phyloP scores from a whole-genome alignment of 257 asterid genomes.

The Ajuga chamaepitys region DNA sequence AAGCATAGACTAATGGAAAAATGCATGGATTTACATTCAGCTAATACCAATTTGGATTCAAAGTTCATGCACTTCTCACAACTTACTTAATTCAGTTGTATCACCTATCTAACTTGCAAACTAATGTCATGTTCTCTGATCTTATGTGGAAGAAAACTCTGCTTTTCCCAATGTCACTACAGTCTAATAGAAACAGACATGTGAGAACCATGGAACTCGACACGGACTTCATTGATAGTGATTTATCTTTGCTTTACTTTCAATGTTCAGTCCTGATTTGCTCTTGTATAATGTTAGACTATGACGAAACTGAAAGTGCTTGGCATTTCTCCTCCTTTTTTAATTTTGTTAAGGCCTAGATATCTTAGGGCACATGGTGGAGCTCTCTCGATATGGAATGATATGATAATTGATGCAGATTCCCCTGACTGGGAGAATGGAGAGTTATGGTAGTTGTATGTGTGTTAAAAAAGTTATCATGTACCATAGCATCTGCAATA shows the following conservation, averaged over 20 bases:
- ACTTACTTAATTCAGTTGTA: too few species aligned
- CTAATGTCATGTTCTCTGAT: background rate
- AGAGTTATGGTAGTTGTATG: background rate
- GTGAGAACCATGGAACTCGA: background rate
- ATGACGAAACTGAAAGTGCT: background rate
- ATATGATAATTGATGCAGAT: background rate
- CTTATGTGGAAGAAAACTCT: background rate
- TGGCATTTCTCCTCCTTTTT: too few species aligned
- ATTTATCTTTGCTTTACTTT: background rate
- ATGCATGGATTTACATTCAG: too few species aligned
- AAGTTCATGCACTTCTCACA: too few species aligned
- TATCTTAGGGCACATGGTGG: background rate
- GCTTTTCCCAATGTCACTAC: background rate
- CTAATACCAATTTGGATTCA: too few species aligned
- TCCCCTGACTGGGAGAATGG: background rate
- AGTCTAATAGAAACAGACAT: background rate
- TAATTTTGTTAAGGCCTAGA: too few species aligned
- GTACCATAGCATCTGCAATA: background rate
- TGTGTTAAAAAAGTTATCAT: background rate
- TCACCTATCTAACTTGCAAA: too few species aligned
- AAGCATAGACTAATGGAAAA: too few species aligned
- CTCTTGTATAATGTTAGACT: background rate
- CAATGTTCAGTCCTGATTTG: background rate
- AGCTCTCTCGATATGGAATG: slow-evolving; percentile 1
- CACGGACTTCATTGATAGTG: background rate